Conservation (phyloP, 495 filamentous ascomycete species). For the Neurospora intermedia region DNA sequence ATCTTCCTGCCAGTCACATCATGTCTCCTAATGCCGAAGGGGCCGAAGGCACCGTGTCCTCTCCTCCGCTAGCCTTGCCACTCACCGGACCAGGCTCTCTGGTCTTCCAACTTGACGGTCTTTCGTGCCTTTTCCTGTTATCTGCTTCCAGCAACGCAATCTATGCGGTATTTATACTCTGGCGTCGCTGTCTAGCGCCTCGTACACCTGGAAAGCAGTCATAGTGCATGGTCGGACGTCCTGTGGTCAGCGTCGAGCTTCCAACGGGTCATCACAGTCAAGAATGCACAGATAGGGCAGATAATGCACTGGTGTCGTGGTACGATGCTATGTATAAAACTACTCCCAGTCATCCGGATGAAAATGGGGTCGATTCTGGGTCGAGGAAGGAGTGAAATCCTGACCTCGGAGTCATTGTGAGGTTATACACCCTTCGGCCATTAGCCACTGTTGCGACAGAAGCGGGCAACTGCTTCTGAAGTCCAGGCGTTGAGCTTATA, state of each 20-base stretch:
- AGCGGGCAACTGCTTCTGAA: not conserved
- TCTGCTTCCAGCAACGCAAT: not conserved
- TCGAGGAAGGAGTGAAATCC: not conserved
- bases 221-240: not conserved
- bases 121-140: not conserved
- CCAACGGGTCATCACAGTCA: not conserved
- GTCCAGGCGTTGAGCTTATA: not conserved
- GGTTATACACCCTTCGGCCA: not conserved
- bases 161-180: not conserved
- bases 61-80: not conserved
- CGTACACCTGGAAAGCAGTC: not conserved
- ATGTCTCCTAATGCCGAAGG: not conserved
- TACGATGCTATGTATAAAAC: not conserved
- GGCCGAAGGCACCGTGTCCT: not conserved
- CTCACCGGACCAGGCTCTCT: not conserved
- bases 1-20: not conserved
- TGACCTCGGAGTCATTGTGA: not conserved
- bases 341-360: not conserved
- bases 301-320: not conserved
- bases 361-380: not conserved
- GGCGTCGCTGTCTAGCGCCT: not conserved
- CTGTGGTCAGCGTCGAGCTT: not conserved
- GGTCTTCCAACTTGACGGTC: not conserved
- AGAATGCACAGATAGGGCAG: not conserved
- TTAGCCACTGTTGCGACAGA: not conserved